Percentiles rank a stretch among this genome's conserved stretches.
Conservation (phyloP, 306 rosid species). For the Fragaria ananassa region DNA sequence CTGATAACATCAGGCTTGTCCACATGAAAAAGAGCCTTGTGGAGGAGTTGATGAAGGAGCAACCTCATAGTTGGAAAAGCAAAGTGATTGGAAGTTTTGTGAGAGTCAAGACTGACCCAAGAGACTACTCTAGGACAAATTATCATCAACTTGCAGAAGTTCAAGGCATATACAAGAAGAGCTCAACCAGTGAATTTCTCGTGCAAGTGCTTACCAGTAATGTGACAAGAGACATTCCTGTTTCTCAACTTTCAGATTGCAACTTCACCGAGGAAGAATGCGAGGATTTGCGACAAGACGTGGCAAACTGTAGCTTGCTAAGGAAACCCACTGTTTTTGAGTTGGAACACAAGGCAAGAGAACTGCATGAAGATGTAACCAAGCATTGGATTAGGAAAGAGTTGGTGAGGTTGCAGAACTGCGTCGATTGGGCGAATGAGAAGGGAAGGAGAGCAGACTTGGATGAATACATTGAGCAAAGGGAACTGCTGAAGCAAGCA, state of each 20-base stretch:
- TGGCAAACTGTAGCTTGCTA: neutral
- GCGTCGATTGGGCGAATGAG: neutral
- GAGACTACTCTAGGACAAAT: neutral
- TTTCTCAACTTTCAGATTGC: neutral
- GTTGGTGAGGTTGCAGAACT: neutral
- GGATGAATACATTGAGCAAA: neutral
- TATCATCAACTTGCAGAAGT: neutral
- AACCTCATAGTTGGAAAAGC: neutral
- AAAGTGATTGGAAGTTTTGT: neutral
- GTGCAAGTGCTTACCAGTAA: neutral
- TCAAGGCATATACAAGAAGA: neutral
- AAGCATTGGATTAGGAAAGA: neutral
- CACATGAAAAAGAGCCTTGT: neutral
- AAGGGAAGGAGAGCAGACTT: neutral
- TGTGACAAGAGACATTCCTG: neutral
- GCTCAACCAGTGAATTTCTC: neutral
- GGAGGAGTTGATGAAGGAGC: neutral
- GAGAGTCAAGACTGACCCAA: neutral
- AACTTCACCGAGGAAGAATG: neutral
- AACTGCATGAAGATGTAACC: neutral
- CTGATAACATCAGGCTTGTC: neutral
- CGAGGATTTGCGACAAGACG: neutral
- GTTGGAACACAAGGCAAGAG: neutral
- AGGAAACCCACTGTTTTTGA: neutral
- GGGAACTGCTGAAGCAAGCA: neutral